Evolutionary conservation across 495 filamentous ascomycete genomes (phyloP), one percentile per base, ranked within the genome.

Genomic region (Cercophora newfieldiana): DNA sequence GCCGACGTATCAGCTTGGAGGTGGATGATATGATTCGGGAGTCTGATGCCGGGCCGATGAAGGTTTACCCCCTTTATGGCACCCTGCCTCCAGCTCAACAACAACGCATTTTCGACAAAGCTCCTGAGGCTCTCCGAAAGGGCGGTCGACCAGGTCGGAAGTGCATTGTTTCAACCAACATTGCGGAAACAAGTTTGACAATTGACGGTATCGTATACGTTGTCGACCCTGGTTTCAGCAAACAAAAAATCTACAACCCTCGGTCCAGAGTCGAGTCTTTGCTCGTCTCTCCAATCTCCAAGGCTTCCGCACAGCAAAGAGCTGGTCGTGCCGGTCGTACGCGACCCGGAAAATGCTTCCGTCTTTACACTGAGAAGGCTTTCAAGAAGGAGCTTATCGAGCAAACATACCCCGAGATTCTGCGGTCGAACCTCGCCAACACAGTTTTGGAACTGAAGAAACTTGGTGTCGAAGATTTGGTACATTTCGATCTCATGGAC

Each of bases 161-260:
- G 76, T 89, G 89, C 75, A 94, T 99, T 69, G 87, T 99, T 29
- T 90, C 93, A 4, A 99, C 96, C 58, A 99, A 99, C 74, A 98
- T 99, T 74, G 96, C 96, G 7, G 96, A 99, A 80, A 99, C 96
- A 0, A 92, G 88, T 65, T 87, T 98, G 74, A 99, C 96, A 47
- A 99, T 99, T 59, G 96, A 99, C 74, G 96, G 96, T 74, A 98
- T 99, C 65, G 96, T 99, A 25, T 99, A 97, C 68, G 96, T 99
- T 19, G 94, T 99, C 8, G 96, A 99, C 74, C 95, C 96, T 7
- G 96, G 96, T 22, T 99, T 99, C 80, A 96, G 91, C 76, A 99
- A 99, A 83, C 96, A 99, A 75, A 99, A 99, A 79, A 93, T 99
- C 67, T 99, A 98, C 84, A 97, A 98, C 73, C 94, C 96, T 25